phyloP scores from a whole-genome alignment of 192 early-diverging fungal genomes.

The Spizellomyces sp. region DNA sequence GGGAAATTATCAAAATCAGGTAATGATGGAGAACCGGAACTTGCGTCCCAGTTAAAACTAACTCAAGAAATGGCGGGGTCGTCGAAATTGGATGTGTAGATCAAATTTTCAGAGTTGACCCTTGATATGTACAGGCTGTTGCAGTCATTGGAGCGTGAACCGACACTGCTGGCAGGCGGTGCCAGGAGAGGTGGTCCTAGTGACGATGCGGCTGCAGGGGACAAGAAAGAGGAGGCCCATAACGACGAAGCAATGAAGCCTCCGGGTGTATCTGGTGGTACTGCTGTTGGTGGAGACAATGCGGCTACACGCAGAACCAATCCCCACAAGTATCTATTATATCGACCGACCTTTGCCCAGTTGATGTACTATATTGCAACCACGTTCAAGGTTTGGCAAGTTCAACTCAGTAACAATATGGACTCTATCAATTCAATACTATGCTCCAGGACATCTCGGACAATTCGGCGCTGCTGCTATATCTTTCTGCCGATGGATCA shows the following conservation, averaged over 20 bases:
- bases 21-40: not conserved
- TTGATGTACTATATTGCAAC: constrained; percentile 89
- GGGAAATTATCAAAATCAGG: constrained; percentile 91
- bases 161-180: constrained; percentile 32
- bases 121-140: constrained; percentile 96
- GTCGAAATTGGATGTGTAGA: constrained; percentile 35
- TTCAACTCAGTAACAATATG: not conserved
- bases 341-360: constrained; percentile 88
- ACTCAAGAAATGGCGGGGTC: not conserved
- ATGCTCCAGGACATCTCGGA: constrained; percentile 77
- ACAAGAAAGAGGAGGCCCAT: constrained; percentile 8
- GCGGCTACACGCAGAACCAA: constrained; percentile 55
- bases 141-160: constrained; percentile 87
- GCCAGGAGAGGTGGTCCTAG: not conserved
- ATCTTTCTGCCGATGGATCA: constrained; percentile 87
- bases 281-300: constrained; percentile 32
- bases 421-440: constrained; percentile 7
- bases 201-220: constrained; percentile 2
- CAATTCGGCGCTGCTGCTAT: constrained; percentile 83
- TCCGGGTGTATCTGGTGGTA: constrained; percentile 24
- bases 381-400: constrained; percentile 76
- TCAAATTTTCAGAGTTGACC: constrained; percentile 96
- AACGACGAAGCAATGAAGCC: not conserved
- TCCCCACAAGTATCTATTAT: constrained; percentile 93
- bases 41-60: not conserved